Base-by-base conservation (phyloP, 306 rosid genomes). In the Ceratonia siliqua region DNA sequence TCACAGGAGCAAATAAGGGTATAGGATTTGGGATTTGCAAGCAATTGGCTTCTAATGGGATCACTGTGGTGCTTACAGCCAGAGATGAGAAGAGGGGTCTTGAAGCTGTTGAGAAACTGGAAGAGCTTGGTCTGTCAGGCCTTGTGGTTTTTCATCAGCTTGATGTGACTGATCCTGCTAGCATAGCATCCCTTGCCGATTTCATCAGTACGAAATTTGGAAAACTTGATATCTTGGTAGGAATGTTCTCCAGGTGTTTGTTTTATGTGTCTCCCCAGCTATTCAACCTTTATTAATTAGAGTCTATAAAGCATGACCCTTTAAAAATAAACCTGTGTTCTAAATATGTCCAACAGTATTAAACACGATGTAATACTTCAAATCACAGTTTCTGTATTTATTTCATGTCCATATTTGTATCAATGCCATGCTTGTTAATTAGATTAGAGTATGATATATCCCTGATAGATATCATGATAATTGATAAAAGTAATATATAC, bases 21-120 rank as follows among this genome's bases (percentile, higher is more conserved):
- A 78, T 82, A 30, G 82, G 80, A 33, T 82, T 82, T 61, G 79
- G 6, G 7, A 66, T 45, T 12, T 68, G 78, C 22, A 77, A 74
- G 54, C 79, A 82, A 28, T 42, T 77, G 63, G 77, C 78, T 58
- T 72, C 69, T 30, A 52, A 77, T 48, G 77, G 82, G n/a, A 48
- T 82, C 68, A 68, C 66, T 7, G 82, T 82, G 68, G 68, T 82
- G 46, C 49, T 82, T 4, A 82, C 82, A 30, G 79, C 82, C 46
- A 82, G 85, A 45, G 82, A 82, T 67, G 82, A 82, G 62, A 72
- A 82, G 72, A 77, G 62, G 49, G 85, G 85, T 22, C 61, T 59
- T 58, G 73, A 72, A 41, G 85, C 79, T 58, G 62, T 82, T 50
- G 62, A 57, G 8, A 82, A 66, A n/a, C 73, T 82, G 20, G 25